Evolutionary conservation across 495 filamentous ascomycete species (phyloP), one percentile per base, ranked within the genome.

Genomic region (Cudoniella acicularis): DNA sequence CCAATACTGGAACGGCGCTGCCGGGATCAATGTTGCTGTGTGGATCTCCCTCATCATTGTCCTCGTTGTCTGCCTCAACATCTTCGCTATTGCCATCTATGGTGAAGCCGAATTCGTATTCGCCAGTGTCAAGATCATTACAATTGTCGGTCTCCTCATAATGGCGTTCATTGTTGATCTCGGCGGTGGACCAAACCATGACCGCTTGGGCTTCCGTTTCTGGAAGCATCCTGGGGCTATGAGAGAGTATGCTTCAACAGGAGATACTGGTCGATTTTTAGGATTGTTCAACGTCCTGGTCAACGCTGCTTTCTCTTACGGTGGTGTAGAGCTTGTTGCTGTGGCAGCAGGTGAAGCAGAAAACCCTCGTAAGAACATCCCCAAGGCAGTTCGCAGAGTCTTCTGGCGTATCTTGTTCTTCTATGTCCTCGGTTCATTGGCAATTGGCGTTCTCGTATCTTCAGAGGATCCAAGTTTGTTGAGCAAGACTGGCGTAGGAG

Each of bases 31-130:
- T 43, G 76, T 81, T 50, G 86, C 85, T 23, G 87, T 86, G 52
- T 88, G 88, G 66, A 91, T 92, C 67, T 78, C 83, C n/a, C 70
- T 95, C 54, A 86, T 91, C 70, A 88, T 88, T 76, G 78, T 87
- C 13, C 56, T 88, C 43, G 86, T 93, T 54, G 72, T 88, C 1
- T 66, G 70, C 49, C 67, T 86, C 49, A 91, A 92, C 65, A 81
- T 87, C 58, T 75, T 92, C 45, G 82, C 87, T 2, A 83, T 91
- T 17, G 69, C 76, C 3, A 80, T 80, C 46, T 91, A 86, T 63
- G 89, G 88, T 46, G 86, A 91, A 73, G 79, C 87, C 30, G 87
- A 90, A 65, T 90, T 90, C 70, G 82, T 80, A 71, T 87, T 91
- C 64, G 84, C 87, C 17, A 83, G 79, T 54, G 73, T 92, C 72